Conservation (phyloP, 164 flowering plant genomes). For the Euptelea pleiosperma region DNA sequence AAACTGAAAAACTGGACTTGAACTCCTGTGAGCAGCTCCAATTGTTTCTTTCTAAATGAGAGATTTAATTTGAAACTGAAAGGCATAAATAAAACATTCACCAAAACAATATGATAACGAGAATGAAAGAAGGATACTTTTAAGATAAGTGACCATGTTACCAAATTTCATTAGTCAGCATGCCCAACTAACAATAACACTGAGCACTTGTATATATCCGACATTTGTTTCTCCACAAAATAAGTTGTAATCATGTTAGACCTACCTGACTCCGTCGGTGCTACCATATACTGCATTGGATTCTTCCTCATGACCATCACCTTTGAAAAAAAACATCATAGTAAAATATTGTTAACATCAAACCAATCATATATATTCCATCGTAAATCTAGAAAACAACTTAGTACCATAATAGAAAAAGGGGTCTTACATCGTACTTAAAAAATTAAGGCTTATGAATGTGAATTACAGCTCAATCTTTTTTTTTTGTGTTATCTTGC, state of each 20-base stretch:
- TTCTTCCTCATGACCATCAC: constrained; percentile 28
- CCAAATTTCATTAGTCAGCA: no score
- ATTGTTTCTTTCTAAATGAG: not conserved
- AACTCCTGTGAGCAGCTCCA: not conserved
- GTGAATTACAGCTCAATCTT: no score
- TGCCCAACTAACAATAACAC: no score
- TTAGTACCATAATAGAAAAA: no score
- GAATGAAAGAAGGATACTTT: not conserved
- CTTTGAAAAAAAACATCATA: constrained; percentile 27
- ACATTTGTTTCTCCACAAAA: not conserved
- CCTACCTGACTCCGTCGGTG: constrained; percentile 35
- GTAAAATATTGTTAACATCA: not conserved
- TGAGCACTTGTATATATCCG: not conserved
- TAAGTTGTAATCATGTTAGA: not conserved
- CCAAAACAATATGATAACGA: not conserved
- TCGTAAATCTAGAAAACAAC: no score
- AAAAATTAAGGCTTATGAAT: no score
- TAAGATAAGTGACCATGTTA: no score
- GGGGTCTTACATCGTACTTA: no score
- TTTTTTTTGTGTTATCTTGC: no score
- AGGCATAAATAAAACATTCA: not conserved
- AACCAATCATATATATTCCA: no score
- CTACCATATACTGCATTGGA: constrained; percentile 16
- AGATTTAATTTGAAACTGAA: not conserved
- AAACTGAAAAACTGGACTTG: no score